Percentiles rank a stretch among this genome's conserved stretches.
These are phyloP conservation scores for Hericium alpestre DNA, from an alignment of 768 basidiomycete genomes.

Conservation along the genomic window DNA sequence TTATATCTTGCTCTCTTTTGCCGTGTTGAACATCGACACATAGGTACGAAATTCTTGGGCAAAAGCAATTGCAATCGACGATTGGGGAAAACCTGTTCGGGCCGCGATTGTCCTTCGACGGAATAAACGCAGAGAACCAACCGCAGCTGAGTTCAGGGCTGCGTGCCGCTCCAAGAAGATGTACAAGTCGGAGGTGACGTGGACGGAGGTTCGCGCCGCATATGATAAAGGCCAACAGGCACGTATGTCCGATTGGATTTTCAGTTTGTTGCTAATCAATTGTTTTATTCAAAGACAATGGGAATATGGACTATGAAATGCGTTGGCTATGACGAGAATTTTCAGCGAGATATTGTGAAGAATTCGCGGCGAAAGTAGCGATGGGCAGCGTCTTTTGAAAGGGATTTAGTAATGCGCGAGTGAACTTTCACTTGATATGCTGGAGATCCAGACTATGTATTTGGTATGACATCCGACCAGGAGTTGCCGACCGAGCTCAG, in stretches of 20 bases:
- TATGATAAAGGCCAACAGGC: background rate
- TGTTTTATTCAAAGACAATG: background rate
- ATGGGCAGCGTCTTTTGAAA: background rate
- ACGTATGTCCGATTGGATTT: background rate
- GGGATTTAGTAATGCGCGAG: background rate
- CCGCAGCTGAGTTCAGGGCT: background rate
- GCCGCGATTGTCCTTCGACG: background rate
- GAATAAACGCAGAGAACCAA: background rate
- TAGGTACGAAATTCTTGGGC: background rate
- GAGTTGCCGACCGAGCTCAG: background rate
- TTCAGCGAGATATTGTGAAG: background rate
- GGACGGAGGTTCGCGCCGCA: background rate
- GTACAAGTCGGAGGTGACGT: background rate
- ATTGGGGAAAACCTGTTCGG: background rate
- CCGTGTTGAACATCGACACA: no score
- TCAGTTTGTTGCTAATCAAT: background rate
- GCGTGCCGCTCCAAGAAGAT: background rate
- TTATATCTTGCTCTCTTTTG: background rate
- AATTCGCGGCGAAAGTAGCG: background rate
- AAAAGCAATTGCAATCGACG: background rate
- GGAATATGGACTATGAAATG: background rate
- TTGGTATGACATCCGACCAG: slow-evolving; percentile 4
- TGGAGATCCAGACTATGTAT: background rate
- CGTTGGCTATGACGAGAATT: background rate
- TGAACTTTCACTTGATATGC: background rate